phyloP scores from a whole-genome alignment of 257 asterid genomes.

The Ilex aquifolium region DNA sequence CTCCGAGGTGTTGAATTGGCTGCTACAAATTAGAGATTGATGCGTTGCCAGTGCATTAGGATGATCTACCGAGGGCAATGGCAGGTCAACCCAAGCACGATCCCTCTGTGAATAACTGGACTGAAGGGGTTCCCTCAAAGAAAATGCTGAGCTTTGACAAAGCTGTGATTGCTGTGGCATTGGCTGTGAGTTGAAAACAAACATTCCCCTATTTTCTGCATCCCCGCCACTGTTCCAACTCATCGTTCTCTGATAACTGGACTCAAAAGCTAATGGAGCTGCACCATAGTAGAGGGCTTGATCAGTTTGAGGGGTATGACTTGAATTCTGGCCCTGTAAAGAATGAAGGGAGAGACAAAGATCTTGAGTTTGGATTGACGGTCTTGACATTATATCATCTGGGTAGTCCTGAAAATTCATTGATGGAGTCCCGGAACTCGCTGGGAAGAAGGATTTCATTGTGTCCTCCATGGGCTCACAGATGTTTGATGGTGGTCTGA shows the following conservation, averaged over 20 bases:
- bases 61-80: slow-evolving; percentile 30
- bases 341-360: slow-evolving; percentile 85
- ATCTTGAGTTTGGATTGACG: slow-evolving; percentile 57
- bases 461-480: slow-evolving; percentile 84
- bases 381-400: slow-evolving; percentile 37
- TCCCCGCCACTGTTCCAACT: slow-evolving; percentile 58
- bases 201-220: slow-evolving; percentile 24
- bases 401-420: slow-evolving; percentile 13
- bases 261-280: slow-evolving; percentile 59
- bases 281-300: slow-evolving; percentile 43
- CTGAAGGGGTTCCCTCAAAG: slow-evolving; percentile 99
- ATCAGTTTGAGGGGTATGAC: slow-evolving; percentile 13
- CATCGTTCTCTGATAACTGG: slow-evolving; percentile 51
- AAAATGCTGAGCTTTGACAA: slow-evolving; percentile 55
- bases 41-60: slow-evolving; percentile 47
- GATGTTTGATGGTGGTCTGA: no score
- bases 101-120: slow-evolving; percentile 92
- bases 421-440: slow-evolving; percentile 54
- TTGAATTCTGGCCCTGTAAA: slow-evolving; percentile 65
- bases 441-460: slow-evolving; percentile 81
- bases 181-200: slow-evolving; percentile 52
- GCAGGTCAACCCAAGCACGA: slow-evolving; percentile 96
- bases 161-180: slow-evolving; percentile 46
- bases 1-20: slow-evolving; percentile 67
- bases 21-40: slow-evolving; percentile 48